phyloP scores from a whole-genome alignment of 2,329 filamentous ascomycete genomes.

The Fusarium azukiicola region DNA sequence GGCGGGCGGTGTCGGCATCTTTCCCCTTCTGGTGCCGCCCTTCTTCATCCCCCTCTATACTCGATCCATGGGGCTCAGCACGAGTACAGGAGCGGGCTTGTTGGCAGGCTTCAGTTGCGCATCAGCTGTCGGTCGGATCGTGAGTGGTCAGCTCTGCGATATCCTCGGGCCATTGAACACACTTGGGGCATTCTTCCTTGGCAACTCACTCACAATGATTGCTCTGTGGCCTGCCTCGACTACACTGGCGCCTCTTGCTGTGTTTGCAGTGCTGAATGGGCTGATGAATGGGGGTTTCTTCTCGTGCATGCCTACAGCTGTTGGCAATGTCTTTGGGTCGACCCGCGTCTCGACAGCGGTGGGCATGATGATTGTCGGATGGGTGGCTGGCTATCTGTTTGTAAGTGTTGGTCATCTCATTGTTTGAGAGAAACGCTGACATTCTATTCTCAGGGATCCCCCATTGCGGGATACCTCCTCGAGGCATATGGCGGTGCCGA shows the following conservation, averaged over 20 bases:
- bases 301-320: slow-evolving; percentile 81
- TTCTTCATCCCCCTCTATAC: slow-evolving; percentile 81
- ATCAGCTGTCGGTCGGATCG: slow-evolving; percentile 78
- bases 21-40: slow-evolving; percentile 79
- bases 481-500: slow-evolving; percentile 75
- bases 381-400: slow-evolving; percentile 81
- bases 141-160: slow-evolving; percentile 76
- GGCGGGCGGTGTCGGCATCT: slow-evolving; percentile 76
- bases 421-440: accelerated
- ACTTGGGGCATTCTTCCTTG: slow-evolving; percentile 70
- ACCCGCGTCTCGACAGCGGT: slow-evolving; percentile 76
- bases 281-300: slow-evolving; percentile 82
- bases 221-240: slow-evolving; percentile 80
- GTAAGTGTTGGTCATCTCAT: slow-evolving; percentile 58
- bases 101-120: slow-evolving; percentile 82
- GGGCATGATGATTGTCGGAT: slow-evolving; percentile 81
- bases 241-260: slow-evolving; percentile 73
- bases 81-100: slow-evolving; percentile 75
- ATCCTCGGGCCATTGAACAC: slow-evolving; percentile 76
- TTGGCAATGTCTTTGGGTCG: slow-evolving; percentile 79
- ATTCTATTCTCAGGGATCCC: slow-evolving; percentile 68
- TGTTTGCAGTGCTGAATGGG: slow-evolving; percentile 81
- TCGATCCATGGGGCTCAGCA: slow-evolving; percentile 74
- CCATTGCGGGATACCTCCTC: slow-evolving; percentile 80
- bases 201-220: slow-evolving; percentile 79